Evolutionary conservation across 495 filamentous ascomycete species (phyloP), one percentile per base, ranked within the genome.

Genomic region (Aspergillus sclerotiicarbonarius): DNA sequence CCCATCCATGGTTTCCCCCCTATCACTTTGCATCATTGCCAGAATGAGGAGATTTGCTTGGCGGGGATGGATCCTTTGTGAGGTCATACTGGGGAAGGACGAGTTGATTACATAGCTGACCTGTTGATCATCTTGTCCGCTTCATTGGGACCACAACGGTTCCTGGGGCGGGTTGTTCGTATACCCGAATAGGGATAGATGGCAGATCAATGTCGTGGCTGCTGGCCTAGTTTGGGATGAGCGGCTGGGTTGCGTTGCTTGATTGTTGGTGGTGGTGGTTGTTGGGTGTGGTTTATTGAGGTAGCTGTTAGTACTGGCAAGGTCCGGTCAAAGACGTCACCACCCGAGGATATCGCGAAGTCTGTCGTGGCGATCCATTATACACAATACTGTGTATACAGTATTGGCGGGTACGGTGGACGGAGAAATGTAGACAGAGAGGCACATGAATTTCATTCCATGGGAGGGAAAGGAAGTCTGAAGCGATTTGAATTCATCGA

Each of bases 301-400:
- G 39, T 43, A 20, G 29, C 16, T 52, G 4, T 8, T 1, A 6
- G 33, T 15, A n/a, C 25, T 41, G 32, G 30, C 30, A 56, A 47
- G 39, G 39, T 62, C 29, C 55, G 62, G 62, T 65, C 51, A 18
- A 56, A 54, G 60, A 71, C 68, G 68, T 68, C 65, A 71, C 61
- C 60, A 66, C 58, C 67, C 60, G 60, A 48, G 12, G 15, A 37
- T 18, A 20, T n/a, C 25, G 25, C 25, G 25, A 25, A 25, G 47
- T 13, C 44, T 15, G 50, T n/a, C 51, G 35, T 35, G 19, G 18
- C 37, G 21, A 51, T 54, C 50, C 41, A 12, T 41, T 6, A n/a
- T n/a, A 3, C 37, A n/a, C 37, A 6, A n/a, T 25, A 25, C n/a
- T n/a, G n/a, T n/a, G n/a, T n/a, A n/a, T n/a, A n/a, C n/a, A n/a